Percentiles rank a stretch among this genome's conserved stretches.
Evolutionary conservation across 2,329 filamentous ascomycete genomes (phyloP).

Genomic region (Cyphellophora europaea): DNA sequence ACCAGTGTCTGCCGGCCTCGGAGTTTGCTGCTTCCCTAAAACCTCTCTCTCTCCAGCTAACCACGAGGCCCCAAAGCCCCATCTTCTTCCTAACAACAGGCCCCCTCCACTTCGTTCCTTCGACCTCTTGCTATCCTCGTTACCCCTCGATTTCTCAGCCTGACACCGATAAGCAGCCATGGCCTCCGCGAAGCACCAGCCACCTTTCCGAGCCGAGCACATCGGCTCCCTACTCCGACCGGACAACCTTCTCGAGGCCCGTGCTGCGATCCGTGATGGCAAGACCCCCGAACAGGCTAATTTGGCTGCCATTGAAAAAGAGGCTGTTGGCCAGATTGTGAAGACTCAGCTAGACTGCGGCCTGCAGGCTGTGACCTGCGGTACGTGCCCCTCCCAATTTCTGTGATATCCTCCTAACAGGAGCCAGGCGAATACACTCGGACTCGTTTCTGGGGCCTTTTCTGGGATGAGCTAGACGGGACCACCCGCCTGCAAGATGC

Average conservation of each 20-base stretch:
- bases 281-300: constrained; percentile 31
- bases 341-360: constrained; percentile 55
- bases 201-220: constrained; percentile 64
- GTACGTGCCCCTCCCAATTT: too few relatives aligned
- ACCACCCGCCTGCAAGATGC: constrained; percentile 44
- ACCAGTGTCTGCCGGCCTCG: too few relatives aligned
- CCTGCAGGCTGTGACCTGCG: constrained; percentile 56
- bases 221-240: constrained; percentile 63
- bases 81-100: not conserved
- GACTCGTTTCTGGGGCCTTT: constrained; percentile 43
- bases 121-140: too few relatives aligned
- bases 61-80: not conserved
- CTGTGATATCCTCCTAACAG: too few relatives aligned
- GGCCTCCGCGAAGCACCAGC: constrained; percentile 19
- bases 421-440: constrained; percentile 31
- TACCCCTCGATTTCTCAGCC: not conserved
- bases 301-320: constrained; percentile 53
- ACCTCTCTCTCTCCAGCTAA: too few relatives aligned
- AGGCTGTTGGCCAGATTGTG: constrained; percentile 56
- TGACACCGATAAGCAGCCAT: constrained; percentile 1
- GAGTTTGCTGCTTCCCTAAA: too few relatives aligned
- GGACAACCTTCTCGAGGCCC: constrained; percentile 48
- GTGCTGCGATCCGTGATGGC: constrained; percentile 35
- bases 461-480: constrained; percentile 45
- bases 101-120: not conserved